Base-by-base conservation (phyloP, 495 filamentous ascomycete genomes). In the Daldinia caldariorum region DNA sequence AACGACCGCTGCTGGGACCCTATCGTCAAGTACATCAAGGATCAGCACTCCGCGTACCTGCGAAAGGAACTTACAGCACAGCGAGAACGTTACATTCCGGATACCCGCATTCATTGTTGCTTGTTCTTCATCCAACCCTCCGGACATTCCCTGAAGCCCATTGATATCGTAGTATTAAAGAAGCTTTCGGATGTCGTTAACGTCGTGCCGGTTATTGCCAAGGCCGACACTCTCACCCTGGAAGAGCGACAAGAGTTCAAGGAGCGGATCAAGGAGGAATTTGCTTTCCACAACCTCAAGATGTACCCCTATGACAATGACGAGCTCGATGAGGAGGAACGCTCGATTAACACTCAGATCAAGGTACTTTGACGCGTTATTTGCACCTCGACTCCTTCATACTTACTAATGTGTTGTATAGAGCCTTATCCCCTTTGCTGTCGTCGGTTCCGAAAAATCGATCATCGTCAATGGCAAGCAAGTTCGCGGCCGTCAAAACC, bases 291-390 rank as follows among this genome's bases (percentile, higher is more conserved):
- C 88, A 98, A 97, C 86, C 87, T 98, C 79, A 93, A 97, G 85
- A 99, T 99, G 95, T 99, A 97, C 86, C 95, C 95, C 55, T 99
- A 99, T 80, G 94, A 98, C 83, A 98, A 97, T 78, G 95, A 98
- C 71, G 95, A 99, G 87, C 88, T 97, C 63, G 95, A 99, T 74
- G 91, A 94, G 77, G 95, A 99, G 85, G 95, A 99, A 85, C 90
- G 93, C 66, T 91, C 90, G 29, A 84, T 96, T 81, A 97, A 99
- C 81, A 89, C 86, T 57, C 92, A 95, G 78, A 98, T 99, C 83
- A 98, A 97, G 91, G 93, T 94, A 83, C 51, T 85, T 85, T 77
- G 50, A 35, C 13, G 14, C 14, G 1, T 43, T 26, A 43, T 13
- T 14, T 69, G 3, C 8, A 18, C 14, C 38, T 39, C 9, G 26